Percentiles rank a stretch among this genome's conserved stretches.
These are phyloP conservation scores for Sisymbrium altissimum DNA, from an alignment of 345 rosid species.

Conservation along the genomic window DNA sequence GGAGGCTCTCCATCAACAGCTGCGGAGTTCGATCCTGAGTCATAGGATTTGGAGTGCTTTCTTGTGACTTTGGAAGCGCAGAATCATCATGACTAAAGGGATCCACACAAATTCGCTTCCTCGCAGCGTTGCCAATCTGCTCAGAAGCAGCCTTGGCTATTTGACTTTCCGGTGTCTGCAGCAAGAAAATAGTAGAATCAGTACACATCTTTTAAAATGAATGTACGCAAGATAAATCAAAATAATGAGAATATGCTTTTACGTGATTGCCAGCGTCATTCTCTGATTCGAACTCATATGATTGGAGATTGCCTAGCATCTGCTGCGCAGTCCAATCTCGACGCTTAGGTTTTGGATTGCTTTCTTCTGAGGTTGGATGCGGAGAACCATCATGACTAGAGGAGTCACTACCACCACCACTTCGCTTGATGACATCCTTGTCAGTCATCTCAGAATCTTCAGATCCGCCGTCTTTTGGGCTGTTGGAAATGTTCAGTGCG, in stretches of 20 bases:
- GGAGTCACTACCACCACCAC: slow-evolving; percentile 16
- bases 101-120: slow-evolving; percentile 8
- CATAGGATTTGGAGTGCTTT: slow-evolving; percentile 16
- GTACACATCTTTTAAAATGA: background rate
- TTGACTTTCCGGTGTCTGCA: slow-evolving; percentile 25
- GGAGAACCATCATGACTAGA: slow-evolving; percentile 25
- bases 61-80: slow-evolving; percentile 8
- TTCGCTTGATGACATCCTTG: slow-evolving; percentile 11
- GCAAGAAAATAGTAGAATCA: background rate
- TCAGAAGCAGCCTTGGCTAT: slow-evolving; percentile 3
- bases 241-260: background rate
- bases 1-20: slow-evolving; percentile 44
- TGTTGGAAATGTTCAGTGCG: slow-evolving; percentile 5
- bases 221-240: background rate
- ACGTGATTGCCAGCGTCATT: slow-evolving; percentile 26
- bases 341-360: slow-evolving; percentile 27
- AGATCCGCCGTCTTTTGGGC: slow-evolving; percentile 10
- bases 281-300: slow-evolving; percentile 35
- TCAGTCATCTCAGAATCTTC: slow-evolving; percentile 25
- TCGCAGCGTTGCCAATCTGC: background rate
- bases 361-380: slow-evolving; percentile 17
- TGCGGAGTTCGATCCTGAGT: slow-evolving; percentile 34
- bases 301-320: slow-evolving; percentile 42
- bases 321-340: slow-evolving; percentile 34
- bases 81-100: slow-evolving; percentile 7